phyloP scores from a whole-genome alignment of 2,329 filamentous ascomycete genomes.

The Ophiostoma sp. region DNA sequence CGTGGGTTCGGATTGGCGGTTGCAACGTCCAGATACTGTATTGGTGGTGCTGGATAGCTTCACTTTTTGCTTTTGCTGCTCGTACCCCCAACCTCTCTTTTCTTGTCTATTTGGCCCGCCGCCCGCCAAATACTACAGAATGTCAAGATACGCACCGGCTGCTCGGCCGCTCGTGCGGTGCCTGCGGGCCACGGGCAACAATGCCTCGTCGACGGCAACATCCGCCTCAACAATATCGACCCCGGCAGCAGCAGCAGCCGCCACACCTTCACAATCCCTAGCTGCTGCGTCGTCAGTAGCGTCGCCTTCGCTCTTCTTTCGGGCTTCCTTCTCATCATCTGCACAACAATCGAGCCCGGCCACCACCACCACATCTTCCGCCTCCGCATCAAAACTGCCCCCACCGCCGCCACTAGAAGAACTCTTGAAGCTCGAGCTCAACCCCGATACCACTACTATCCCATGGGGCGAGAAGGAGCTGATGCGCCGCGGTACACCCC shows the following conservation, averaged over 20 bases:
- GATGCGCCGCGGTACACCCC: constrained; percentile 61
- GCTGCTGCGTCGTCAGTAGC: constrained; percentile 3
- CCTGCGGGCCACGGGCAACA: constrained; percentile 20
- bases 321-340: constrained; percentile 1
- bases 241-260: constrained; percentile 2
- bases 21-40: neutral
- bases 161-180: constrained; percentile 27
- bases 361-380: neutral
- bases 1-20: constrained; percentile 15
- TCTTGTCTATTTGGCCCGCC: neutral
- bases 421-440: constrained; percentile 41
- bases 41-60: constrained; percentile 17
- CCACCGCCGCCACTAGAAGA: constrained; percentile 25
- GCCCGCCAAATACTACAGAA: constrained; percentile 10
- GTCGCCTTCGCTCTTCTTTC: neutral
- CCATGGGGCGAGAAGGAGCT: constrained; percentile 62
- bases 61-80: constrained; percentile 4
- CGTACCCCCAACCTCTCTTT: neutral
- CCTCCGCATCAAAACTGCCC: constrained; percentile 28
- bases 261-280: neutral
- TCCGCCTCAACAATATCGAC: constrained; percentile 13
- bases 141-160: constrained; percentile 26
- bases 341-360: constrained; percentile 8
- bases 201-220: constrained; percentile 12
- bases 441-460: constrained; percentile 64